Percentiles rank a stretch among this genome's conserved stretches.
Evolutionary conservation across 1,284 basidiomycete genomes (phyloP).

Genomic region (Coniferiporia sulphurascens): DNA sequence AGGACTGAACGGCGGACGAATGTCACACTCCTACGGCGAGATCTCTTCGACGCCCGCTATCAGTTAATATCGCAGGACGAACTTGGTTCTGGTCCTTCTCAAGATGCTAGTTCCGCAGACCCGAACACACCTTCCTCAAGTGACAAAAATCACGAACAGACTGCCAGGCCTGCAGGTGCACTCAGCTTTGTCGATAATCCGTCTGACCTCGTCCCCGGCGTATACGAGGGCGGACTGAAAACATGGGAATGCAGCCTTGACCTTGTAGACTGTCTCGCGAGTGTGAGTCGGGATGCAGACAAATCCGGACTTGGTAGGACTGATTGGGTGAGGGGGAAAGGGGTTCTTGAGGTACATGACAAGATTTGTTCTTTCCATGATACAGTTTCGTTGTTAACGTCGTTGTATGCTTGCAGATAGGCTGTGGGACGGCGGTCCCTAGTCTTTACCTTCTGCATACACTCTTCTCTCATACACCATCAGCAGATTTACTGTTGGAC

Average conservation of each 20-base stretch:
- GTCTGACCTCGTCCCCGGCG: slow-evolving; percentile 86
- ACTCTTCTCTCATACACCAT: slow-evolving; percentile 43
- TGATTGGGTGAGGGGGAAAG: slow-evolving; percentile 34
- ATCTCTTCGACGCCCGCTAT: slow-evolving; percentile 58
- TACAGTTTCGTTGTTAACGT: neutral
- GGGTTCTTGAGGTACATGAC: slow-evolving; percentile 57
- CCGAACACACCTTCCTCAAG: neutral
- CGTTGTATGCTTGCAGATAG: slow-evolving; percentile 52
- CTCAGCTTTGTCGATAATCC: slow-evolving; percentile 71
- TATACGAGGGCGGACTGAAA: slow-evolving; percentile 96
- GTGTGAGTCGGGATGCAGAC: neutral
- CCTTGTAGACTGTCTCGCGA: slow-evolving; percentile 53
- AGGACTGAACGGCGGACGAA: neutral
- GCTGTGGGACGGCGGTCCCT: slow-evolving; percentile 91
- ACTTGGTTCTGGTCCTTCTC: no score
- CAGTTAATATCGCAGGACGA: slow-evolving; percentile 33
- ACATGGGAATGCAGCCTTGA: slow-evolving; percentile 98
- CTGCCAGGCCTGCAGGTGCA: slow-evolving; percentile 3
- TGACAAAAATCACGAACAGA: slow-evolving; percentile 1
- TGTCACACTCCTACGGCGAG: slow-evolving; percentile 40
- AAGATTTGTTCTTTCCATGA: neutral
- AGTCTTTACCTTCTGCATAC: slow-evolving; percentile 67
- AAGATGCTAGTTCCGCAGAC: no score
- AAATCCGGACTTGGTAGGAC: neutral
- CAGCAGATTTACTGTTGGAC: neutral